Conservation (phyloP, 805 yeast genomes). For the Wickerhamia fluorescens region DNA sequence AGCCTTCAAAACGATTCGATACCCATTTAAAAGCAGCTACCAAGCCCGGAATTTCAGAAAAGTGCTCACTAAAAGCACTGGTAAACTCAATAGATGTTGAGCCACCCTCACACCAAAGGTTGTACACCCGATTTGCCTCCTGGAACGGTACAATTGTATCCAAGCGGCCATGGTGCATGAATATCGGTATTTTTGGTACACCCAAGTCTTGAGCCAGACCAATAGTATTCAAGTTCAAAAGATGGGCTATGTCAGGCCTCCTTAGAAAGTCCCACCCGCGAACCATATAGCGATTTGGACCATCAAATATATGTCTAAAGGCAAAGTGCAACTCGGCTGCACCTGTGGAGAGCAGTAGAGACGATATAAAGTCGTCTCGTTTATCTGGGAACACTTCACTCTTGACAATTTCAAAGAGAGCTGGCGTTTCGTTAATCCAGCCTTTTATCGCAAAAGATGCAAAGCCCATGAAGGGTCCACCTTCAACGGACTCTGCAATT, state of each 20-base stretch:
- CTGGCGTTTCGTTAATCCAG: slow-evolving; percentile 24
- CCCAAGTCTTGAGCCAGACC: slow-evolving; percentile 2
- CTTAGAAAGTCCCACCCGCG: slow-evolving; percentile 1
- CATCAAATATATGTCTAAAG: not conserved
- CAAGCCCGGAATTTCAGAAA: slow-evolving; percentile 10
- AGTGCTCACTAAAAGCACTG: slow-evolving; percentile 9
- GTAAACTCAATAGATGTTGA: slow-evolving; percentile 6
- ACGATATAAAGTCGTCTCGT: not conserved
- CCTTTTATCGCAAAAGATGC: slow-evolving; percentile 24
- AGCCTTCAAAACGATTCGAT: slow-evolving; percentile 10
- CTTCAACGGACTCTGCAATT: slow-evolving; percentile 17
- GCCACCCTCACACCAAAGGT: slow-evolving; percentile 8
- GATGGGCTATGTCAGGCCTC: slow-evolving; percentile 6
- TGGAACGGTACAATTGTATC: slow-evolving; percentile 8
- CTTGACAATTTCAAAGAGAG: slow-evolving; percentile 5
- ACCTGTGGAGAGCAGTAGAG: not conserved
- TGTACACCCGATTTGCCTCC: slow-evolving; percentile 5
- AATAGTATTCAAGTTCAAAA: slow-evolving; percentile 15
- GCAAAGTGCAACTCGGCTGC: not conserved
- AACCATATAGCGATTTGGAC: not conserved
- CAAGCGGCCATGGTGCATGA: slow-evolving; percentile 6
- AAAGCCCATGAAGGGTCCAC: slow-evolving; percentile 21
- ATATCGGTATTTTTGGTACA: slow-evolving; percentile 7
- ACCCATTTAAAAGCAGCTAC: slow-evolving; percentile 14
- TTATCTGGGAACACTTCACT: slow-evolving; percentile 3